Percentiles rank a stretch among this genome's conserved stretches.
phyloP scores from a whole-genome alignment of 495 filamentous ascomycete genomes.

The Penicillium verhagenii region DNA sequence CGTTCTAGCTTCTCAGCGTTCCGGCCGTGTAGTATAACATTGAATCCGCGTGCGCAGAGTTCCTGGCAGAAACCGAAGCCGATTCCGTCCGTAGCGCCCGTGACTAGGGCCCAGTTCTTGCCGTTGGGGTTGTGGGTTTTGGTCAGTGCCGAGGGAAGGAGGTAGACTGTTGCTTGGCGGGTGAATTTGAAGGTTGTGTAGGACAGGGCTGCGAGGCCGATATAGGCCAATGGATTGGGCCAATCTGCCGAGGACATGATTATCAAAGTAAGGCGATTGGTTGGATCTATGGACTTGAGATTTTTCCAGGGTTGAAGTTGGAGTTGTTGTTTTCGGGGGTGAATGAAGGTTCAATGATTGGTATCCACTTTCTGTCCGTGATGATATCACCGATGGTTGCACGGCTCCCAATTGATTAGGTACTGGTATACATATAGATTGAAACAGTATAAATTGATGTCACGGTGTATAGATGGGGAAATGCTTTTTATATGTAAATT shows the following conservation, averaged over 20 bases:
- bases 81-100: conserved; percentile 60
- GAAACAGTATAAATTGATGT: not conserved
- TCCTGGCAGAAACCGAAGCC: conserved; percentile 51
- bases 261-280: no score
- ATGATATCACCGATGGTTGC: conserved; percentile 3
- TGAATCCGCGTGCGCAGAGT: conserved; percentile 54
- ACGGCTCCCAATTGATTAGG: no score
- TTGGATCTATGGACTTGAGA: no score
- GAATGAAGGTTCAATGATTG: not conserved
- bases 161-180: conserved; percentile 21
- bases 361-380: not conserved
- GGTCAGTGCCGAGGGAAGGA: conserved; percentile 15
- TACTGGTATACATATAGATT: no score
- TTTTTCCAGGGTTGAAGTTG: no score
- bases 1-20: conserved; percentile 44
- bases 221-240: conserved; percentile 8
- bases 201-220: conserved; percentile 19
- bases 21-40: conserved; percentile 57
- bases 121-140: conserved; percentile 17
- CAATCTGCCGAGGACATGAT: not conserved
- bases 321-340: not conserved
- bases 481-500: not conserved
- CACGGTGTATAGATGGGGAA: not conserved
- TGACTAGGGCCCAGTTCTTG: conserved; percentile 56
- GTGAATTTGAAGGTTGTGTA: conserved; percentile 14